phyloP scores from a whole-genome alignment of 2,329 filamentous ascomycete species.

The Fragosphaeria purpurea region DNA sequence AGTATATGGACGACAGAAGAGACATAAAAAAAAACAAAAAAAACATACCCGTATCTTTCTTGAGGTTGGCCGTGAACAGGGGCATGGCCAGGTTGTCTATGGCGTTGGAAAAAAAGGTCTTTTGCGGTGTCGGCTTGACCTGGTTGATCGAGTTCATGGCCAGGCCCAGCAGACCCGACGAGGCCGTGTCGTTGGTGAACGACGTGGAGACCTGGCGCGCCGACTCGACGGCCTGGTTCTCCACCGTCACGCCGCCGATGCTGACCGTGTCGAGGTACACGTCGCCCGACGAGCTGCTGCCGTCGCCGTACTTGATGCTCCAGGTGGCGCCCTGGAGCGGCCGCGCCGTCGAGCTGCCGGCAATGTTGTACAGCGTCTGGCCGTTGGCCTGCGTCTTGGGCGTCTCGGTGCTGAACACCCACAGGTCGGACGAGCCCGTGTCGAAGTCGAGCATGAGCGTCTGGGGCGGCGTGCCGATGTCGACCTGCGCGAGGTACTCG shows the following conservation, averaged over 20 bases:
- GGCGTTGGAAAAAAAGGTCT: conserved; percentile 31
- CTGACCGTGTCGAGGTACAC: conserved; percentile 33
- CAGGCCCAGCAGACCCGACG: conserved; percentile 34
- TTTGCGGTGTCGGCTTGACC: conserved; percentile 27
- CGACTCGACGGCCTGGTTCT: conserved; percentile 32
- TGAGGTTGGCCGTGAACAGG: conserved; percentile 24
- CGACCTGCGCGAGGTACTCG: conserved; percentile 48
- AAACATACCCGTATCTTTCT: conserved; percentile 24
- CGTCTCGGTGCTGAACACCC: conserved; percentile 33
- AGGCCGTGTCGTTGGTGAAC: conserved; percentile 27
- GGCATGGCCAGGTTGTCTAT: conserved; percentile 18
- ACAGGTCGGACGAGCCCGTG: conserved; percentile 57
- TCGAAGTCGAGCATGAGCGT: conserved; percentile 56
- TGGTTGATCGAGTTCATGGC: conserved; percentile 34
- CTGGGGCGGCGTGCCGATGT: conserved; percentile 41
- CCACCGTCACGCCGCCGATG: conserved; percentile 30
- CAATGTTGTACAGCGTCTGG: conserved; percentile 27
- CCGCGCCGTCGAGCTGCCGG: conserved; percentile 26
- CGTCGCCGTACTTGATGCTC: conserved; percentile 33
- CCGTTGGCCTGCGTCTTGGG: conserved; percentile 22
- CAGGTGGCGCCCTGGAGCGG: conserved; percentile 24
- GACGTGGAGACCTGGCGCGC: conserved; percentile 29
- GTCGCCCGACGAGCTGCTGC: conserved; percentile 28
- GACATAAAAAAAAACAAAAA: background rate
- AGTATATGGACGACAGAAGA: background rate